Conservation (phyloP, 2,329 filamentous ascomycete genomes). For the Colletotrichum agaves region DNA sequence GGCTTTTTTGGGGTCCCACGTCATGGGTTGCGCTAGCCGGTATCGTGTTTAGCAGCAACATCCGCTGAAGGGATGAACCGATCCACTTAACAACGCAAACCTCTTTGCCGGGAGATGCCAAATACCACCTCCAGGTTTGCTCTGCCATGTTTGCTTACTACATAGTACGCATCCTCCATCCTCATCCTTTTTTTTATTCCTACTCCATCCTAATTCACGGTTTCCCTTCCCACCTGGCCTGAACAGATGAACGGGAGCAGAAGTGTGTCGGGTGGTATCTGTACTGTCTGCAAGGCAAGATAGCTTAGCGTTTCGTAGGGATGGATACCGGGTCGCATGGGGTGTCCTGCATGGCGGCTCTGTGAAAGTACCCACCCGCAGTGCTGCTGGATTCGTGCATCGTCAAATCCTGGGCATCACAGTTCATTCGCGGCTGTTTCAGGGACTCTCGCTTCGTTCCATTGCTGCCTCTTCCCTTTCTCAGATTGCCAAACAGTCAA, state of each 20-base stretch:
- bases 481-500: slow-evolving; percentile 13
- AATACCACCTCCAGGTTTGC: not conserved
- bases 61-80: slow-evolving; percentile 24
- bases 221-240: not conserved
- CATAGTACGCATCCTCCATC: no score
- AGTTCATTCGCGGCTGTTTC: slow-evolving; percentile 26
- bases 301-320: no score
- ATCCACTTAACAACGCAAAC: slow-evolving; percentile 6
- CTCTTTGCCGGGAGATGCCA: not conserved
- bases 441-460: slow-evolving; percentile 30
- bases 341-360: slow-evolving; percentile 27
- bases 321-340: not conserved
- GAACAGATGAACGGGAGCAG: not conserved
- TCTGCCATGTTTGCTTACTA: not conserved
- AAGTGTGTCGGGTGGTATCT: no score
- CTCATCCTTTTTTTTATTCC: not conserved
- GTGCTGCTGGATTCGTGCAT: not conserved
- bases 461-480: not conserved
- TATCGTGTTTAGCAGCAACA: slow-evolving; percentile 19
- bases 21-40: slow-evolving; percentile 18
- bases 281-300: no score
- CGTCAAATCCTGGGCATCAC: slow-evolving; percentile 2
- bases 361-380: slow-evolving; percentile 13
- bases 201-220: not conserved
- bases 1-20: slow-evolving; percentile 10